Base-by-base conservation (phyloP, 192 early-diverging fungal species). In the Coemansia sp. region DNA sequence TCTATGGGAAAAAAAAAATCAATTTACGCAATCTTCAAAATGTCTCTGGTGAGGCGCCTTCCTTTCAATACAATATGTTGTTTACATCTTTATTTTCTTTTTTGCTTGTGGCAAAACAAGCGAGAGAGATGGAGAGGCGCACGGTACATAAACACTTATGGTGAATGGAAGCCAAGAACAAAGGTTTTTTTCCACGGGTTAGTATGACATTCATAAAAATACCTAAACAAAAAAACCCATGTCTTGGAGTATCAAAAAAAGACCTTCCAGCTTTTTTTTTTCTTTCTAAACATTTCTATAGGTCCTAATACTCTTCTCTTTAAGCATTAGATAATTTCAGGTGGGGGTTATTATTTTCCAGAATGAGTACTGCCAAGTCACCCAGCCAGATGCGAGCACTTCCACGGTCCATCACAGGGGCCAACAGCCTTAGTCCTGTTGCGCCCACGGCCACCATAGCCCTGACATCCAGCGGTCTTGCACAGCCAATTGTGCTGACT, bases 401-500 rank as follows among this genome's bases (percentile, higher is more conserved):
- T 11, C 34, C 41, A 10, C n/a, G 53, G 8, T 56, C 53, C 6
- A 34, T 56, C n/a, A 56, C 53, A 3, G 53, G 53, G 2, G 52
- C 39, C 16, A 54, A 54, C 40, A 54, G 23, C n/a, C 16, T 40
- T 20, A 45, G 40, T 32, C 32, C 53, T 10, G 31, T 32, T 8
- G 34, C 53, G 0, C 53, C 53, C 3, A 44, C 41, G 7, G 34
- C 32, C 12, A 10, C 56, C 2, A 8, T 38, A 28, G 43, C 32
- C 12, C 6, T 51, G 17, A 16, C 18, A 15, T 36, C 36, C 32
- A 16, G 38, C 40, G 31, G 12, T 7, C 42, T 45, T 48, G 26
- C n/a, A 44, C 38, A 40, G 34, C 40, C 38, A 5, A 54, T 68
- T 36, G 49, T 65, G 0, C 56, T 76, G 40, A 76, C 63, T 0